Conservation (phyloP, 108 stramenopile species). For the Cyclotella sp. region DNA sequence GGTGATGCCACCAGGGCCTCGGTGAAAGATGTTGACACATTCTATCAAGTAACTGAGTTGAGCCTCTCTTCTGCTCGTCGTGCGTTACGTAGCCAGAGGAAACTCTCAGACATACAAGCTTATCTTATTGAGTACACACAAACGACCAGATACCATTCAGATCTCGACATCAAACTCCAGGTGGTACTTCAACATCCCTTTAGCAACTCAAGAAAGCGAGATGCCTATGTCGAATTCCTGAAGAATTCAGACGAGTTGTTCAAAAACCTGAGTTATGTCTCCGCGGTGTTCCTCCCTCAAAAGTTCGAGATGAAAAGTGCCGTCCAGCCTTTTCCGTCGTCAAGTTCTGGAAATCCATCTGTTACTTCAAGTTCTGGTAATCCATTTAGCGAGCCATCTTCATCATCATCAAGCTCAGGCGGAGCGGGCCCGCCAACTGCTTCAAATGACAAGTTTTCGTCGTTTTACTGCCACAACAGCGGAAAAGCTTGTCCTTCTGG, state of each 20-base stretch:
- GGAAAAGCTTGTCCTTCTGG: constrained; percentile 34
- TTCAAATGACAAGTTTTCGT: constrained; percentile 24
- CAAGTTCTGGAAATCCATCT: not conserved
- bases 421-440: not conserved
- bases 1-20: constrained; percentile 12
- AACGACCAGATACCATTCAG: constrained; percentile 25
- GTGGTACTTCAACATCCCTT: constrained; percentile 45
- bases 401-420: not conserved
- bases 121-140: constrained; percentile 44
- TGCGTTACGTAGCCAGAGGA: constrained; percentile 14
- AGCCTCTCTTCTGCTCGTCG: constrained; percentile 23
- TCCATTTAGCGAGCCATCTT: not conserved
- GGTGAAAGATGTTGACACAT: constrained; percentile 27
- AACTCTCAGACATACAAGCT: constrained; percentile 5
- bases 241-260: constrained; percentile 28
- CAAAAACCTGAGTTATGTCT: constrained; percentile 25
- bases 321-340: not conserved
- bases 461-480: constrained; percentile 38
- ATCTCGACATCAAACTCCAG: constrained; percentile 11
- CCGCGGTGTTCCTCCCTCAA: constrained; percentile 40
- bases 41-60: constrained; percentile 31
- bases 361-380: not conserved
- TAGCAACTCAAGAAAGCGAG: constrained; percentile 16
- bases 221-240: constrained; percentile 38
- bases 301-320: constrained; percentile 3